Evolutionary conservation across 768 basidiomycete species (phyloP), one percentile per base, ranked within the genome.

Genomic region (Strobilomyces confusus): DNA sequence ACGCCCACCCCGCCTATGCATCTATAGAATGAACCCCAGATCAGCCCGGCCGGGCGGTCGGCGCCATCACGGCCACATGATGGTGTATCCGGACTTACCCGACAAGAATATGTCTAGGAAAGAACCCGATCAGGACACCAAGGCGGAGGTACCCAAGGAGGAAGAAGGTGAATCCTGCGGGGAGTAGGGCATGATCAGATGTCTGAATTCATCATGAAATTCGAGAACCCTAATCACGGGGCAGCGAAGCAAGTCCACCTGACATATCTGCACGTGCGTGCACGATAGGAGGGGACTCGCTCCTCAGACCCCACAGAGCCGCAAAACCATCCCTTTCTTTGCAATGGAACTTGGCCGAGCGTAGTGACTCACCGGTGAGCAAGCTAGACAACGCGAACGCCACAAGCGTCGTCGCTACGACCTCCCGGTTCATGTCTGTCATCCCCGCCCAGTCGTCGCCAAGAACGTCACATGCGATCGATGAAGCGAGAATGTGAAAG

Each of bases 1-100:
- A 86, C 82, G 15, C 95, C 95, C 30, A 98, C 92, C n/a, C 95
- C 95, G 11, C 95, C 95, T 37, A 98, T 98, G 62, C 88, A 89
- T 14, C 84, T 84, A 49, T 13, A 22, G 3, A 29, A 48, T 0
- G 22, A 43, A 33, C 9, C 13, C 4, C n/a, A 50, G n/a, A 38
- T 58, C 9, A 52, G 46, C 38, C 26, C 34, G 22, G 25, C 6
- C 32, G 1, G 22, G 42, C 48, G 52, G 44, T 13, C 42, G n/a
- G 15, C 34, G 38, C 14, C 30, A 48, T 44, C 42, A 30, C 53
- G 43, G 59, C 4, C 26, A 26, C 26, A 4, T 26, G 26, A 26
- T 26, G 8, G 26, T 26, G 26, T 4, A 8, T 8, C 26, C 5
- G 26, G 5, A 69, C 82, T 58, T 63, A 89, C 81, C 95, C 95